Percentiles rank a stretch among this genome's conserved stretches.
phyloP scores from a whole-genome alignment of 192 early-diverging fungal species.

The Gigaspora rosea region DNA sequence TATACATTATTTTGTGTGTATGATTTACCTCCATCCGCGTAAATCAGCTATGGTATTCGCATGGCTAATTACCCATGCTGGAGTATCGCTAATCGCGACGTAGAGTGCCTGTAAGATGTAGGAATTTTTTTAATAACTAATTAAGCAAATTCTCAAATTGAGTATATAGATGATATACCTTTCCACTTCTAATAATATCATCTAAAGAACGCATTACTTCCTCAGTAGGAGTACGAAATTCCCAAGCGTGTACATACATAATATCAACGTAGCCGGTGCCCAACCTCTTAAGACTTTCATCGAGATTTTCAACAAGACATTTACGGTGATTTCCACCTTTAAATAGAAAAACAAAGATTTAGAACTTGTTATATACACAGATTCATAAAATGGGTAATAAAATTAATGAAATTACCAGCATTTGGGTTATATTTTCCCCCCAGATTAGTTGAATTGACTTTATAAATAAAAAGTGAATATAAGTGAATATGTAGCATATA shows the following conservation, averaged over 20 bases:
- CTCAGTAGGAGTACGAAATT: constrained; percentile 58
- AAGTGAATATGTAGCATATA: background rate
- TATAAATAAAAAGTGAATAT: background rate
- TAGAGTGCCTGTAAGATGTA: constrained; percentile 39
- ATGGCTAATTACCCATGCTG: constrained; percentile 56
- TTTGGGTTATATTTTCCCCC: background rate
- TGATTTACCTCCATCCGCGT: constrained; percentile 8
- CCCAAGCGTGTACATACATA: constrained; percentile 50
- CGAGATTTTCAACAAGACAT: constrained; percentile 53
- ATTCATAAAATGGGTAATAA: background rate
- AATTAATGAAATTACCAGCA: background rate
- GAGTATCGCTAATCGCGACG: constrained; percentile 47
- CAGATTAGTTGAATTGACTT: background rate
- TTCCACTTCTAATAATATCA: constrained; percentile 65
- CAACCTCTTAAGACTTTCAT: constrained; percentile 55
- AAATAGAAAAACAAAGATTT: background rate
- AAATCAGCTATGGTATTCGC: constrained; percentile 39
- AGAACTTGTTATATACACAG: background rate
- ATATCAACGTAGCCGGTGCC: constrained; percentile 49
- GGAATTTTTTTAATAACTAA: too few species aligned
- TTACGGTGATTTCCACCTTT: constrained; percentile 45
- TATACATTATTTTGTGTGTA: background rate
- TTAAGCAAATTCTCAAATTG: too few species aligned
- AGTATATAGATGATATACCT: constrained; percentile 32
- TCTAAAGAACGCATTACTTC: constrained; percentile 72